Evolutionary conservation across 1,284 basidiomycete species (phyloP), one percentile per base, ranked within the genome.

Genomic region (Heterobasidion occidentale): DNA sequence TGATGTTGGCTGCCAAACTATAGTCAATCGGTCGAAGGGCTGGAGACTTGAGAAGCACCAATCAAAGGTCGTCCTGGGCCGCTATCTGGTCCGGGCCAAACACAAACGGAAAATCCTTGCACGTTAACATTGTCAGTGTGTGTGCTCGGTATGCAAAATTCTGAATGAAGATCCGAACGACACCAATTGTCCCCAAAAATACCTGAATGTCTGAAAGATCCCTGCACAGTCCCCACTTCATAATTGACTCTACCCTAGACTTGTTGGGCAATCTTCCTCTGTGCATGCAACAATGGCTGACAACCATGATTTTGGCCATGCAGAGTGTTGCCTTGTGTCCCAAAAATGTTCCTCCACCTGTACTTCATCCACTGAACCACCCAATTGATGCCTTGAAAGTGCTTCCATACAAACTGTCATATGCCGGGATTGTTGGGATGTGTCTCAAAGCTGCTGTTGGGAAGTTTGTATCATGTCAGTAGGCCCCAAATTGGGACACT

Each of bases 381-480:
- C 0, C 65, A 57, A 56, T 73, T 66, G 2, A 72, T 46, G 46
- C 67, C 66, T 1, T 64, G 20, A 20, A 62, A 45, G 36, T 67
- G 64, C 20, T 69, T 63, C 64, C 64, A 74, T 5, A 73, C 58
- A 53, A 74, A 74, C 0, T 65, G 55, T 0, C 65, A 58, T 8
- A 74, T 72, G 2, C 68, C 63, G 1, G 64, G 52, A 51, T 74
- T 74, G 36, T 64, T 65, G 0, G 62, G 59, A 7, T 69, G 62
- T 0, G 55, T 57, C 45, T 72, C 68, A 44, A 53, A 67, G 7
- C 20, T 3, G 1, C 65, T 61, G 3, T 59, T 53, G 1, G 57
- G 47, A 2, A 59, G 54, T 36, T 61, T 36, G 57, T 68, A 60
- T 14, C 53, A 20, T 0, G 60, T 62, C 17, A 34, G 0, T 0